These are phyloP conservation scores for Arthrobotrys iridis DNA, from an alignment of 2,329 filamentous ascomycete species.

Conservation along the genomic window DNA sequence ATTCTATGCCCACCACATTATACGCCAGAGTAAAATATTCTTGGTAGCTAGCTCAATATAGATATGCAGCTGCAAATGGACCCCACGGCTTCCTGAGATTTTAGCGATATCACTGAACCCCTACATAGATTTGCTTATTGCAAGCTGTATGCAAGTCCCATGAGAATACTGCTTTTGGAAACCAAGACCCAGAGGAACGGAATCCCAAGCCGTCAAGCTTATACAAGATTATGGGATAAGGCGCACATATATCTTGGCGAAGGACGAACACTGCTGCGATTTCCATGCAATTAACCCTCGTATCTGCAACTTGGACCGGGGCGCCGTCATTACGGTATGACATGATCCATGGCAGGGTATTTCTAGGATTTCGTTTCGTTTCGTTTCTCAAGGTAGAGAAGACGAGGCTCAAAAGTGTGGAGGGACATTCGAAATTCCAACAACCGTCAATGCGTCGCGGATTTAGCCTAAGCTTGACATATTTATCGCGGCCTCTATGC, in stretches of 20 bases:
- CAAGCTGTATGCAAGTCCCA: background rate
- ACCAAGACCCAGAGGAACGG: conserved; percentile 16
- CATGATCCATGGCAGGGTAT: conserved; percentile 8
- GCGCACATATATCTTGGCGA: conserved; percentile 17
- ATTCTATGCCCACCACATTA: background rate
- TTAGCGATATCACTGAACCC: background rate
- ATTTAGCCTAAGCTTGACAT: conserved; percentile 17
- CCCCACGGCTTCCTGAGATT: background rate
- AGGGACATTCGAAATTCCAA: conserved; percentile 1
- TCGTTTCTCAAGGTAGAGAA: conserved; percentile 1
- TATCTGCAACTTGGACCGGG: background rate
- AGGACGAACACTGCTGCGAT: conserved; percentile 9
- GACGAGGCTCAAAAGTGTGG: background rate
- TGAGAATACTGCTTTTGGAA: background rate
- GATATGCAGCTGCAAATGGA: conserved; percentile 6
- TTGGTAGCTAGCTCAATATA: background rate
- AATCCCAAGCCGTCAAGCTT: conserved; percentile 29
- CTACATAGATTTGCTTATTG: background rate
- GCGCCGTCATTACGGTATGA: conserved; percentile 1
- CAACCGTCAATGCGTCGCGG: conserved; percentile 1
- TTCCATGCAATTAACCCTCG: conserved; percentile 15
- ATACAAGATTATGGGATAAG: background rate
- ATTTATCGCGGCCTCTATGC: background rate
- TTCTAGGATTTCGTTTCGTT: conserved; percentile 10
- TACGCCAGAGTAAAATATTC: background rate